Conservation (phyloP, 495 filamentous ascomycete species). For the Lichina pygmaea region DNA sequence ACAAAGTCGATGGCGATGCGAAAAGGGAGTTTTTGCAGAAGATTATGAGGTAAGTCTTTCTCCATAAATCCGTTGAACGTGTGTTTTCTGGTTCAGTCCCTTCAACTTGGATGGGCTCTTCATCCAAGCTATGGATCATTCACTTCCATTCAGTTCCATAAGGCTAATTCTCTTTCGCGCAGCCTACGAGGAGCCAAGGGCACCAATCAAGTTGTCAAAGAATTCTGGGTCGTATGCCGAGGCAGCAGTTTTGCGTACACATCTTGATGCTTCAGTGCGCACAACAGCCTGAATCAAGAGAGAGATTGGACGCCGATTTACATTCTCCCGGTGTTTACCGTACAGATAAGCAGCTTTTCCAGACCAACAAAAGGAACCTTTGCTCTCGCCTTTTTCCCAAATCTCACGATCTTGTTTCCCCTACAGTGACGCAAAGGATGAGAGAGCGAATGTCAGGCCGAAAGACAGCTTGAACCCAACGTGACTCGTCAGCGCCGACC, state of each 20-base stretch:
- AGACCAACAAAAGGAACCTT: neutral
- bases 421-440: constrained; percentile 1
- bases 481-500: neutral
- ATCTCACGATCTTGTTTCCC: too few species aligned
- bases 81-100: too few species aligned
- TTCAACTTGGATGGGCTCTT: too few species aligned
- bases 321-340: too few species aligned
- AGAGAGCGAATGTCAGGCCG: constrained; percentile 3
- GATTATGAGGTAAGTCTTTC: neutral
- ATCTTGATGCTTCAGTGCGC: constrained; percentile 6
- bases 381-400: too few species aligned
- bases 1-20: constrained; percentile 30
- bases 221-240: constrained; percentile 46
- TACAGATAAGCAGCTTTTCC: neutral
- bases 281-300: too few species aligned
- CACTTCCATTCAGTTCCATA: too few species aligned
- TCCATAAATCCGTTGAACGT: too few species aligned
- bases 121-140: too few species aligned
- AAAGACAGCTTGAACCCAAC: constrained; percentile 3
- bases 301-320: too few species aligned
- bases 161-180: neutral
- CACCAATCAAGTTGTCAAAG: constrained; percentile 31
- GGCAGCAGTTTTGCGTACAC: constrained; percentile 41
- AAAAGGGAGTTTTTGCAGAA: constrained; percentile 11
- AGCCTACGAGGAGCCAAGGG: constrained; percentile 30